Evolutionary conservation across 2,329 filamentous ascomycete genomes (phyloP).

Genomic region (Fusarium xyrophilum): DNA sequence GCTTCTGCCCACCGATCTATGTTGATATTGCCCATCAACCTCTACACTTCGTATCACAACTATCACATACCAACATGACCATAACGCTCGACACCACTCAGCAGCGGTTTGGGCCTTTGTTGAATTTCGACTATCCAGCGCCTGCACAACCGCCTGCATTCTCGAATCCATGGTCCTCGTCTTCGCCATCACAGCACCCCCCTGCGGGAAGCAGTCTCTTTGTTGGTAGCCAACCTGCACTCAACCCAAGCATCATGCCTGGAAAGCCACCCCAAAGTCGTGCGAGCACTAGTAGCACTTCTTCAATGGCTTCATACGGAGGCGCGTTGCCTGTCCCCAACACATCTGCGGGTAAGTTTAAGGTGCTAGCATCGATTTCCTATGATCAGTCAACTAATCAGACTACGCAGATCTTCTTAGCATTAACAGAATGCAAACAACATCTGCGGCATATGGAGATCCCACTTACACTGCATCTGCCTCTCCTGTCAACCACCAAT

Average conservation of each 20-base stretch:
- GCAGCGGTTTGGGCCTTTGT: constrained; percentile 74
- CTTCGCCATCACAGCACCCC: constrained; percentile 53
- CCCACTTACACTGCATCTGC: constrained; percentile 70
- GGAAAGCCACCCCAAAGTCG: constrained; percentile 55
- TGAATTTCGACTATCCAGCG: constrained; percentile 78
- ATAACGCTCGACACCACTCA: constrained; percentile 94
- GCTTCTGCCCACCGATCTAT: constrained; percentile 35
- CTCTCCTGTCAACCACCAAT: constrained; percentile 70
- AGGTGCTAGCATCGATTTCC: not conserved
- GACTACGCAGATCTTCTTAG: constrained; percentile 75
- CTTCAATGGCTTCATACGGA: constrained; percentile 72
- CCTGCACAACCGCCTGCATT: constrained; percentile 71
- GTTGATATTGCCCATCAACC: constrained; percentile 34
- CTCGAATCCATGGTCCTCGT: constrained; percentile 84
- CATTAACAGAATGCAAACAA: constrained; percentile 68
- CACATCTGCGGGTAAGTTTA: constrained; percentile 69
- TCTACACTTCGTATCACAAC: constrained; percentile 25
- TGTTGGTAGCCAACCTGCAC: constrained; percentile 60
- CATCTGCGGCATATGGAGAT: constrained; percentile 73
- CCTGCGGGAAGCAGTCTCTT: constrained; percentile 68
- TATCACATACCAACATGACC: constrained; percentile 70
- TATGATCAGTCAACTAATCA: constrained; percentile 60
- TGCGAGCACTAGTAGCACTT: constrained; percentile 63
- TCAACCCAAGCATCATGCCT: constrained; percentile 64
- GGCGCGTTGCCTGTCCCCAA: constrained; percentile 75